Evolutionary conservation across 1,284 basidiomycete species (phyloP), one percentile per base, ranked within the genome.

Genomic region (Gomphus sp.): DNA sequence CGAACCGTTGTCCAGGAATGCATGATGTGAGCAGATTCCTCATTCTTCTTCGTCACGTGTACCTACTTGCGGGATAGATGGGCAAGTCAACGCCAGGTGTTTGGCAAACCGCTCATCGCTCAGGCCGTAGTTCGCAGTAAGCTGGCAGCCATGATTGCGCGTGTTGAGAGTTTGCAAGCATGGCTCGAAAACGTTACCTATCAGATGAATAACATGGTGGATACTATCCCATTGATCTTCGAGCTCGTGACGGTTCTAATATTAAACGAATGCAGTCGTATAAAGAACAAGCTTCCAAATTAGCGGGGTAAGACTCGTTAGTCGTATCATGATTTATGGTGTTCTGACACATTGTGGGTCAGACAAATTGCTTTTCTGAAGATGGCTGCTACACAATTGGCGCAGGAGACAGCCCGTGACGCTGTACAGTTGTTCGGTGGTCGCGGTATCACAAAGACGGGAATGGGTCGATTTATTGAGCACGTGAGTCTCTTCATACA

Each of bases 351-450:
- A n/a, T 16, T 12, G 47, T 53, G 88, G 89, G 7, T 48, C 52
- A 89, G 89, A 14, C 89, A 81, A 63, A 88, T 93, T 59, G 91
- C 81, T 12, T 75, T 93, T 60, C 72, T 92, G 69, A 93, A 93
- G 76, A 85, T 82, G 74, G 81, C 82, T 65, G 76, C 77, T 57
- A 90, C 89, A 7, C 77, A 78, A 14, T 75, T 75, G 41, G 85
- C 82, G 0, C 87, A 89, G 66, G 78, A 84, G 56, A 88, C 89
- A 16, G 90, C 91, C 16, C 76, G 81, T 54, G 89, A 91, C 64
- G 87, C 90, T 34, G 88, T 93, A 6, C 81, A 92, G 74, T 76
- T 90, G 57, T 90, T 91, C 63, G 88, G 89, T 64, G 88, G 88
- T 33, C 85, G 88, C 63, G 89, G 87, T 47, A 82, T 91, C 61